Percentiles rank a stretch among this genome's conserved stretches.
These are phyloP conservation scores for Boletellus emodensis DNA, from an alignment of 768 basidiomycete species.

Conservation along the genomic window DNA sequence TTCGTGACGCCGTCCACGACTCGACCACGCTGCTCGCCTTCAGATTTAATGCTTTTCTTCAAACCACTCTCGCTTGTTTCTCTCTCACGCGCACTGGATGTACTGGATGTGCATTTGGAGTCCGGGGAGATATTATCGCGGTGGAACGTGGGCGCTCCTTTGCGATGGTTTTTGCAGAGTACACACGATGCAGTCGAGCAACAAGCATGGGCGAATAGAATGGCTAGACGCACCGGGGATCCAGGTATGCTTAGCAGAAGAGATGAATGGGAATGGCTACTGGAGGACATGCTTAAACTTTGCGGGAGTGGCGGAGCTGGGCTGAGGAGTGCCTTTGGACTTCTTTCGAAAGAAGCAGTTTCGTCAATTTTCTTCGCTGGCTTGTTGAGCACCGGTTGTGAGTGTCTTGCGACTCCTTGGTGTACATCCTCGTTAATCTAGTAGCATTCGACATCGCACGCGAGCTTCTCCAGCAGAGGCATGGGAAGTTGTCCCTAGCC, in stretches of 20 bases:
- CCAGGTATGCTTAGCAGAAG: slow-evolving; percentile 50
- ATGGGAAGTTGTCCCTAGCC: slow-evolving; percentile 45
- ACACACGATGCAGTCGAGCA: slow-evolving; percentile 63
- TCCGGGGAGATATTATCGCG: slow-evolving; percentile 87
- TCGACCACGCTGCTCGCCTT: slow-evolving; percentile 51
- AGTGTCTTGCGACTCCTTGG: slow-evolving; percentile 35
- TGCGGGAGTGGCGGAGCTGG: slow-evolving; percentile 58
- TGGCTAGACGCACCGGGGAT: slow-evolving; percentile 70
- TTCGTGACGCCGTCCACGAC: slow-evolving; percentile 75
- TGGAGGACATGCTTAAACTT: slow-evolving; percentile 89
- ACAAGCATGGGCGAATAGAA: slow-evolving; percentile 78
- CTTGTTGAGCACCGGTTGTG: slow-evolving; percentile 81
- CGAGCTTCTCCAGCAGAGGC: slow-evolving; percentile 49
- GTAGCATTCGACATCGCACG: slow-evolving; percentile 69
- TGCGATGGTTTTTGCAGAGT: slow-evolving; percentile 90
- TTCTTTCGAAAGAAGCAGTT: slow-evolving; percentile 67
- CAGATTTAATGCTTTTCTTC: slow-evolving; percentile 80
- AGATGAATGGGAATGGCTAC: slow-evolving; percentile 82
- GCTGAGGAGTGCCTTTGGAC: slow-evolving; percentile 74
- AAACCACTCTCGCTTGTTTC: slow-evolving; percentile 68
- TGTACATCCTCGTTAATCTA: slow-evolving; percentile 7
- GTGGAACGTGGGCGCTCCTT: slow-evolving; percentile 79
- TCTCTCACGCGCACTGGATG: slow-evolving; percentile 80
- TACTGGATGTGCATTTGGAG: slow-evolving; percentile 91
- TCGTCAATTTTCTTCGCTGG: slow-evolving; percentile 83